Percentiles rank a stretch among this genome's conserved stretches.
phyloP scores from a whole-genome alignment of 768 basidiomycete species.

The Pluteus cervinus region DNA sequence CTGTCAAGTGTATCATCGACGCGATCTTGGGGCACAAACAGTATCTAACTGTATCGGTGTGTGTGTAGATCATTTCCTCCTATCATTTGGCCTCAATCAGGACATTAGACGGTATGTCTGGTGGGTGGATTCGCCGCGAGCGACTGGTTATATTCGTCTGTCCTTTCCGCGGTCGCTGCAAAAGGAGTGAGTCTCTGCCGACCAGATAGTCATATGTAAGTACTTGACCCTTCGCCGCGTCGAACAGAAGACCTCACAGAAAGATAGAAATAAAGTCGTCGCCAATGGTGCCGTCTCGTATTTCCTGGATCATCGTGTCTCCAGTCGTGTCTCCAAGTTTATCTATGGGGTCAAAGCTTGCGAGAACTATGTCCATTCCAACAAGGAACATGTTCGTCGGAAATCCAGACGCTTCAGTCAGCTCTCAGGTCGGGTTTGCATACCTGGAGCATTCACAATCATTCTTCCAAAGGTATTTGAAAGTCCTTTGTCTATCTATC shows the following conservation, averaged over 20 bases:
- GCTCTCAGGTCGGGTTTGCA: too few relatives aligned
- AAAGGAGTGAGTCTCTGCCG: slow-evolving; percentile 37
- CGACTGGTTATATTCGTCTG: slow-evolving; percentile 43
- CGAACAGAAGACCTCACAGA: not conserved
- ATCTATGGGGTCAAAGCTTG: slow-evolving; percentile 33
- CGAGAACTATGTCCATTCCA: slow-evolving; percentile 14
- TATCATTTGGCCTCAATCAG: too few relatives aligned
- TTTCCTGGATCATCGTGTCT: slow-evolving; percentile 47
- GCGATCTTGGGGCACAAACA: slow-evolving; percentile 1
- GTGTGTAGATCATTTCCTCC: not conserved
- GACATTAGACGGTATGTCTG: slow-evolving; percentile 34
- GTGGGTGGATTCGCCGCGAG: slow-evolving; percentile 58
- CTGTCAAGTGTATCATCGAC: slow-evolving; percentile 1
- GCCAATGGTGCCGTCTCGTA: too few relatives aligned
- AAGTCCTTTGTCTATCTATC: too few relatives aligned
- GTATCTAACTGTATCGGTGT: slow-evolving; percentile 3
- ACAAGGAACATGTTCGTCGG: slow-evolving; percentile 36
- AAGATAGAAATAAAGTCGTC: not conserved
- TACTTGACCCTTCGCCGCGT: not conserved
- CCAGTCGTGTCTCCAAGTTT: slow-evolving; percentile 38
- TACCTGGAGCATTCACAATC: too few relatives aligned
- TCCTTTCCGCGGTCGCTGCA: slow-evolving; percentile 30
- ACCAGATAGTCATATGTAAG: slow-evolving; percentile 45
- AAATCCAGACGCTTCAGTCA: too few relatives aligned
- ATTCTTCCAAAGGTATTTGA: too few relatives aligned